Evolutionary conservation across 345 rosid species (phyloP), one percentile per base, ranked within the genome.

Genomic region (Linum lewisii): DNA sequence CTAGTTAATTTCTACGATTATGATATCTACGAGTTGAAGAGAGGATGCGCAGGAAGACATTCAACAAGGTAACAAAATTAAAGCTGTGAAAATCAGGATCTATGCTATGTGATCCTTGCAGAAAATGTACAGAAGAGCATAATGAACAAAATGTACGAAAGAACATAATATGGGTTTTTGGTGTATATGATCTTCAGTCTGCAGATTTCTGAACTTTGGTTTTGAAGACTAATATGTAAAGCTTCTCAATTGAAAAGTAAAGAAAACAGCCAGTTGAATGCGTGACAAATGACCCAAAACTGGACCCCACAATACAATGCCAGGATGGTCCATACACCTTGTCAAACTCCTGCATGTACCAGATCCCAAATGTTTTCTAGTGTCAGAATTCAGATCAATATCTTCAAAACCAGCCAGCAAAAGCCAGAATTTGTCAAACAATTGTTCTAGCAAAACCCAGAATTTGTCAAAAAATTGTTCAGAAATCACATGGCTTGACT

Each of bases 221-320:
- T 72, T 74, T 82, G 63, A 87, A 90, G 26, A 90, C 78, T 52
- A 87, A 67, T 59, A 90, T 62, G 66, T 78, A 75, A 21, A 85
- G 75, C 59, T 83, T 83, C 62, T 90, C 97, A 81, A 90, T 83
- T 11, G 88, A 77, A 65, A 90, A 90, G 61, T 90, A 90, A 25
- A 90, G 81, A 68, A 90, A 90, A 74, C 93, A 80, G 21, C 95
- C 95, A 5, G 84, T 77, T 54, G 95, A 72, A 55, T 90, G 93
- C 18, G 97, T 90, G 64, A 90, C 93, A 58, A 74, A 90, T 13
- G 97, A 85, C 25, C 97, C 97, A 47, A 87, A 90, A 78, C 76
- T 81, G 66, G 83, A 78, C 7, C 95, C 97, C 71, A 90, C 95
- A 1, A 90, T 87, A 74, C 97, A 90, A 68, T 90, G 97, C 97